phyloP scores from a whole-genome alignment of 2,329 filamentous ascomycete species.

The Penicillium sp. region DNA sequence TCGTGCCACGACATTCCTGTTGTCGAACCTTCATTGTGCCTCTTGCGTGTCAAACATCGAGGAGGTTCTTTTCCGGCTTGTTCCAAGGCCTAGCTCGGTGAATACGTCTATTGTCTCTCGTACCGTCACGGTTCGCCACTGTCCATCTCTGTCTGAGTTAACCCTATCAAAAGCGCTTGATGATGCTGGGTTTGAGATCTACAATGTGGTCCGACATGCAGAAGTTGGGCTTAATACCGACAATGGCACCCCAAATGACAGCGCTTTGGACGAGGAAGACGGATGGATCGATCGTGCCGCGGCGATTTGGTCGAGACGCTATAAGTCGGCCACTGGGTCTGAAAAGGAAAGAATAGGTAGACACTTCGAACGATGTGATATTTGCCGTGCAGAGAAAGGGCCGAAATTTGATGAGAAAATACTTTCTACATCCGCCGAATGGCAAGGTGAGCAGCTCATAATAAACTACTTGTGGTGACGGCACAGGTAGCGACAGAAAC shows the following conservation, averaged over 20 bases:
- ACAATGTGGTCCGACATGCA: neutral
- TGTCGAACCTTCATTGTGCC: slow-evolving; percentile 4
- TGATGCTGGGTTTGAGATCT: neutral
- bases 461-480: neutral
- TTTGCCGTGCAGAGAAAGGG: neutral
- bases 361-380: neutral
- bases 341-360: neutral
- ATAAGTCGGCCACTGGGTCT: neutral
- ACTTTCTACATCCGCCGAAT: neutral
- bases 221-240: neutral
- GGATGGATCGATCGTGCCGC: neutral
- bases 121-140: neutral
- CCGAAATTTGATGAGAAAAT: neutral
- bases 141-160: neutral
- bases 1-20: neutral
- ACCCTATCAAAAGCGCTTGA: neutral
- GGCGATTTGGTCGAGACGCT: neutral
- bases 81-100: neutral
- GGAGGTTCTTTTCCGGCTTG: slow-evolving; percentile 2
- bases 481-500: neutral
- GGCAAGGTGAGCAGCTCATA: neutral
- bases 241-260: neutral
- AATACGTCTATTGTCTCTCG: neutral
- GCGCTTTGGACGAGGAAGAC: neutral
- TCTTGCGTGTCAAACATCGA: slow-evolving; percentile 3